Conservation (phyloP, 1,139 yeast species). For the Pichia sp. region DNA sequence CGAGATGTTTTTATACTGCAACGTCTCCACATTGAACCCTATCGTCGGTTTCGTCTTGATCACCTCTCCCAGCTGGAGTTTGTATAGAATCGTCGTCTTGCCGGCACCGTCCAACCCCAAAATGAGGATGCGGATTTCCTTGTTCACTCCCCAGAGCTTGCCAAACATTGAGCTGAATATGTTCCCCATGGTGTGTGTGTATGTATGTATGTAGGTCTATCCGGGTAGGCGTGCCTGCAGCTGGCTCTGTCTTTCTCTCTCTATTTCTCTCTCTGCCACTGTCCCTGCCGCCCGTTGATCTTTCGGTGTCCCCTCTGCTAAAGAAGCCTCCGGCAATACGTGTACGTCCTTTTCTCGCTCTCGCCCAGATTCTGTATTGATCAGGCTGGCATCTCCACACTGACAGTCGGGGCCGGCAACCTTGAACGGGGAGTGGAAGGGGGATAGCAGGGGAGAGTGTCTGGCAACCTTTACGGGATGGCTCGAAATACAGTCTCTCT, state of each 20-base stretch:
- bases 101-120: slow-evolving; percentile 98
- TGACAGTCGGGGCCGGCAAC: too few relatives aligned
- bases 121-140: slow-evolving; percentile 87
- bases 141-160: slow-evolving; percentile 82
- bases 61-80: slow-evolving; percentile 90
- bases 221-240: not conserved
- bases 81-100: slow-evolving; percentile 88
- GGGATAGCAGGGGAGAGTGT: too few relatives aligned
- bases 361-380: not conserved
- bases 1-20: slow-evolving; percentile 83
- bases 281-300: not conserved
- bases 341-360: not conserved
- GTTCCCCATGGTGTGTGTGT: slow-evolving; percentile 60
- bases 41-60: slow-evolving; percentile 93
- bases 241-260: not conserved
- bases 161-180: slow-evolving; percentile 82
- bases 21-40: slow-evolving; percentile 95
- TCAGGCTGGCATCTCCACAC: too few relatives aligned
- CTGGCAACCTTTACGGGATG: too few relatives aligned
- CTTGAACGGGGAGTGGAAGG: too few relatives aligned
- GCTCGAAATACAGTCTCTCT: too few relatives aligned
- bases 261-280: too few relatives aligned
- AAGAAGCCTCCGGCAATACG: not conserved
- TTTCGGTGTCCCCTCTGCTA: not conserved
- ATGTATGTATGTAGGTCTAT: not conserved